A percentile compares a stretch with the other conserved stretches of the same genome.
These are phyloP conservation scores for Rhizopus stolonifer DNA, from an alignment of 371 early-diverging fungal genomes.

Conservation along the genomic window DNA sequence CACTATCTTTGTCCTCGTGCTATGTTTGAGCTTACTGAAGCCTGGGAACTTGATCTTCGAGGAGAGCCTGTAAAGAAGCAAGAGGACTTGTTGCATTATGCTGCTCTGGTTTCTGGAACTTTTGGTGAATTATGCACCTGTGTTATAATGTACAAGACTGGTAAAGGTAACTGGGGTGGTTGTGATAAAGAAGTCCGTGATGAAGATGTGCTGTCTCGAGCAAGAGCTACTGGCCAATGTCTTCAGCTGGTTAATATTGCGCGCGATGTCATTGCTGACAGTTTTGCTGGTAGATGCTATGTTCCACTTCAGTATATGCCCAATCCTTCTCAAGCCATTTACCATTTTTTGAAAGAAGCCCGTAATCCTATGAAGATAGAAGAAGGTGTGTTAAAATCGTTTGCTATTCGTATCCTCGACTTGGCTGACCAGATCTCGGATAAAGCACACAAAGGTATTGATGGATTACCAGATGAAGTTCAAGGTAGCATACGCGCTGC, in stretches of 20 bases:
- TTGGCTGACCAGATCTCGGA: conserved; percentile 30
- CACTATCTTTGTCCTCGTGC: conserved; percentile 43
- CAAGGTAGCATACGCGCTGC: conserved; percentile 47
- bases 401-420: conserved; percentile 26
- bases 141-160: conserved; percentile 44
- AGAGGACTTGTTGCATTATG: conserved; percentile 45
- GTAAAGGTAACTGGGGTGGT: conserved; percentile 36
- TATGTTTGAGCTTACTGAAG: conserved; percentile 45
- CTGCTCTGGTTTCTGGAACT: conserved; percentile 48
- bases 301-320: conserved; percentile 42
- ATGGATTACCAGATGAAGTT: conserved; percentile 36
- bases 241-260: conserved; percentile 60
- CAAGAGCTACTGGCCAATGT: conserved; percentile 57
- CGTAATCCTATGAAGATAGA: conserved; percentile 27
- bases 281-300: conserved; percentile 46
- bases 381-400: conserved; percentile 19
- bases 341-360: conserved; percentile 22
- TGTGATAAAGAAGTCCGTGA: conserved; percentile 15
- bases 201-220: conserved; percentile 32
- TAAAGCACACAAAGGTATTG: conserved; percentile 41
- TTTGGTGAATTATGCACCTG: conserved; percentile 54
- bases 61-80: conserved; percentile 35
- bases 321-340: conserved; percentile 10
- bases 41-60: conserved; percentile 51
- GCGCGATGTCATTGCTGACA: conserved; percentile 55